phyloP scores from a whole-genome alignment of 2,329 filamentous ascomycete species.

The Fusarium fujikuroi region DNA sequence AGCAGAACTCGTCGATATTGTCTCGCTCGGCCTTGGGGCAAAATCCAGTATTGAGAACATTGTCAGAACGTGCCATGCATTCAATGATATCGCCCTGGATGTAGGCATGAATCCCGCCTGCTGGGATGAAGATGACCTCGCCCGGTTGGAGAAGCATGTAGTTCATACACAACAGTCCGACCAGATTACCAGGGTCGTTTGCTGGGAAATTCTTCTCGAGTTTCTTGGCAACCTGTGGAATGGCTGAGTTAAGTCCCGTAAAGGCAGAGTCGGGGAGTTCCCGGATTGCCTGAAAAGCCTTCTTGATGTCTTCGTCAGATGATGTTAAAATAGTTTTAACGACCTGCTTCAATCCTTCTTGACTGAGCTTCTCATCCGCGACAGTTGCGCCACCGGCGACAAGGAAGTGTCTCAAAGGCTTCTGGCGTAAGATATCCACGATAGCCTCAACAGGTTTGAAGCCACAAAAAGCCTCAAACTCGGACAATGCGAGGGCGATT shows the following conservation, averaged over 20 bases:
- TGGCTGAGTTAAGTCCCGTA: slow-evolving; percentile 62
- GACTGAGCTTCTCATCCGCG: slow-evolving; percentile 54
- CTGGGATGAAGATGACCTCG: slow-evolving; percentile 75
- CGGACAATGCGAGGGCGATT: slow-evolving; percentile 76
- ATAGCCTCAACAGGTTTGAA: slow-evolving; percentile 75
- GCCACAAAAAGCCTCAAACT: slow-evolving; percentile 81
- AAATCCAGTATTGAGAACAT: slow-evolving; percentile 80
- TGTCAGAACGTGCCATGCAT: slow-evolving; percentile 81
- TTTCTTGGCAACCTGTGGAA: slow-evolving; percentile 72
- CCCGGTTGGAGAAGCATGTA: slow-evolving; percentile 73
- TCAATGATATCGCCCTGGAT: slow-evolving; percentile 79
- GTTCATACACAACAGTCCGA: slow-evolving; percentile 80
- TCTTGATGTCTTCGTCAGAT: slow-evolving; percentile 54
- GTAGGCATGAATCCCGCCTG: slow-evolving; percentile 80
- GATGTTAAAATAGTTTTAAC: slow-evolving; percentile 64
- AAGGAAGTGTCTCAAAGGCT: slow-evolving; percentile 38
- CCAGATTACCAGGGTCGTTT: slow-evolving; percentile 72
- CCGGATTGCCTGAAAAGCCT: slow-evolving; percentile 32
- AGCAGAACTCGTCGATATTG: slow-evolving; percentile 70
- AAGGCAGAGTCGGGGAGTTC: slow-evolving; percentile 59
- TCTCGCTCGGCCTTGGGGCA: slow-evolving; percentile 74
- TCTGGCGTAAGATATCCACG: slow-evolving; percentile 65
- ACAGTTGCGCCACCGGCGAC: slow-evolving; percentile 29
- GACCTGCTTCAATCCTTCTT: slow-evolving; percentile 62
- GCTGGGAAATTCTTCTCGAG: slow-evolving; percentile 72